Evolutionary conservation across 2,329 filamentous ascomycete species (phyloP).

Genomic region (Neonectria ditissima): DNA sequence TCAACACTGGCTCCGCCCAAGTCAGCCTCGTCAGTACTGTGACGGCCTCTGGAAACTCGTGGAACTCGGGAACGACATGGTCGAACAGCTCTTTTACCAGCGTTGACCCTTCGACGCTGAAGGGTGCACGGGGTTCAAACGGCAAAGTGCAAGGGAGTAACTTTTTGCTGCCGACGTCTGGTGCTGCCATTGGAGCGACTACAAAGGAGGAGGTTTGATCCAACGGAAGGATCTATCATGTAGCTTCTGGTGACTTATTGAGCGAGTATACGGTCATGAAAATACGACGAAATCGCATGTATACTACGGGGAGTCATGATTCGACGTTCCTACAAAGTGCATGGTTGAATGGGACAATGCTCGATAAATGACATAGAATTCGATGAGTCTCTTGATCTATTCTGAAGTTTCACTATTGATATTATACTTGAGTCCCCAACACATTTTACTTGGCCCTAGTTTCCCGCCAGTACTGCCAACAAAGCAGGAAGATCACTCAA

Average conservation of each 20-base stretch:
- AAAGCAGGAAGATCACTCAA: not conserved
- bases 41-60: conserved; percentile 55
- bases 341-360: too few species aligned
- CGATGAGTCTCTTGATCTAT: too few species aligned
- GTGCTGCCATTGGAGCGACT: conserved; percentile 39
- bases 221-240: not conserved
- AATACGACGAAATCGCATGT: too few species aligned
- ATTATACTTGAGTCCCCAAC: too few species aligned
- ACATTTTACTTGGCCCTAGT: too few species aligned
- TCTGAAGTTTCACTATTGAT: too few species aligned
- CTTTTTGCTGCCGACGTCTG: conserved; percentile 55
- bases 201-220: conserved; percentile 14
- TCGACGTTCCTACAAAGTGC: too few species aligned
- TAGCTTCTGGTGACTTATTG: too few species aligned
- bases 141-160: conserved; percentile 56
- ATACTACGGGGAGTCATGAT: too few species aligned
- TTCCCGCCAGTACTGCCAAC: too few species aligned
- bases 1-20: conserved; percentile 25
- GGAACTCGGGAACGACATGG: conserved; percentile 55
- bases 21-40: conserved; percentile 28
- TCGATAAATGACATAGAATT: too few species aligned
- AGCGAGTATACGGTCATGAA: too few species aligned
- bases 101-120: conserved; percentile 48
- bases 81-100: conserved; percentile 54
- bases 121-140: conserved; percentile 52